Conservation (phyloP, 163 green algal species). For the Scenedesmus sp. region DNA sequence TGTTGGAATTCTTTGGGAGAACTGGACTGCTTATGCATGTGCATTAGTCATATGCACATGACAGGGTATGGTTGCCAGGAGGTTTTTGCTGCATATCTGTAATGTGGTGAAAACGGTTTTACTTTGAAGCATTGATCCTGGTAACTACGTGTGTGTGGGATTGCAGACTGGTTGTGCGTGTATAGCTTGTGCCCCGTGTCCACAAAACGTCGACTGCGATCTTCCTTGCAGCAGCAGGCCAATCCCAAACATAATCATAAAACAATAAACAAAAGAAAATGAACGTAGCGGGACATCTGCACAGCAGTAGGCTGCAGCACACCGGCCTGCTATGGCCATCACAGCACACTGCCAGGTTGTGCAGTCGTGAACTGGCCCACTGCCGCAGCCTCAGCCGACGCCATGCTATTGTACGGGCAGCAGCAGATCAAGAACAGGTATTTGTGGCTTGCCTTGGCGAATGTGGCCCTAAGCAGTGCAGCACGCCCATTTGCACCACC, state of each 20-base stretch:
- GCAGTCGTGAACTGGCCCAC: neutral
- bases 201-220: too few species aligned
- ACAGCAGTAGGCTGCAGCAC: neutral
- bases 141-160: neutral
- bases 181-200: too few species aligned
- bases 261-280: neutral
- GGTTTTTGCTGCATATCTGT: neutral
- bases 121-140: neutral
- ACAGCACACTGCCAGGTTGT: neutral
- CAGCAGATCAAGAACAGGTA: constrained; percentile 26
- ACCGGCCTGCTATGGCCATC: constrained; percentile 21
- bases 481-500: neutral
- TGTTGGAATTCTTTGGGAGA: neutral
- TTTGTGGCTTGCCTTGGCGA: neutral
- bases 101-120: neutral
- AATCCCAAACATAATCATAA: neutral
- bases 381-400: neutral
- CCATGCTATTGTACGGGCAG: neutral
- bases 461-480: neutral
- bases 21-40: neutral
- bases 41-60: neutral
- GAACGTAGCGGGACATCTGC: neutral
- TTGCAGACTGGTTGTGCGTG: neutral
- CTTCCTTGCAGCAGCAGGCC: too few species aligned
- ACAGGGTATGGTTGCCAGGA: neutral